Base-by-base conservation (phyloP, 208 protist species). In the Trypanosoma boissoni region DNA sequence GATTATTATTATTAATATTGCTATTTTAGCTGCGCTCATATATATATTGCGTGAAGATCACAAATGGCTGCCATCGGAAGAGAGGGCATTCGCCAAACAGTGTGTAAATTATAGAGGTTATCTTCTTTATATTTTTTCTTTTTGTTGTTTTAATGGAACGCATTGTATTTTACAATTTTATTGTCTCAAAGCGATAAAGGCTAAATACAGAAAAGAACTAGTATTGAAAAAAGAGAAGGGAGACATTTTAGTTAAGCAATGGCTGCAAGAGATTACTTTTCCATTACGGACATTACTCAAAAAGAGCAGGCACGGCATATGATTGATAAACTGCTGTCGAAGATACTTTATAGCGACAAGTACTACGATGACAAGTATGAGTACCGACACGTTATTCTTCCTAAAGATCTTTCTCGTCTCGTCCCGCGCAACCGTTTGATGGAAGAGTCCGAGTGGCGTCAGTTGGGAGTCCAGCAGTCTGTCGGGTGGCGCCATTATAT, bases 361-460 rank as follows among this genome's bases (percentile, higher is more conserved):
- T 98, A 98, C 79, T 96, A 84, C 73, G 97, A 99, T 48, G 86
- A 91, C 51, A 58, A 76, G 41, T 98, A 83, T 69, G 97, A 99
- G 85, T 99, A 98, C 76, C 97, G 98, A 32, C 98, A 99, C 65
- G 98, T 99, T 3, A 99, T 99, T 51, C 76, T 99, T 36, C 98
- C 98, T 28, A 94, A 96, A 59, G 96, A 99, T 31, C 81, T 99
- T 23, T 78, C 84, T 14, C 84, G 96, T 39, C 59, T 92, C 1
- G 80, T 98, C 7, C 96, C 96, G n/a, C 89, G 89, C 31, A 74
- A 74, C 41, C 80, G 85, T 2, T 67, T 99, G 7, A 95, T 99
- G 83, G 86, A 78, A 3, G 98, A 99, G 76, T 76, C 58, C 18
- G 98, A 99, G 77, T 99, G 97, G 93, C 88, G 98, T 7, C 84